Base-by-base conservation (phyloP, 2,329 filamentous ascomycete genomes). In the Arthrobotrys pseudoclavata region DNA sequence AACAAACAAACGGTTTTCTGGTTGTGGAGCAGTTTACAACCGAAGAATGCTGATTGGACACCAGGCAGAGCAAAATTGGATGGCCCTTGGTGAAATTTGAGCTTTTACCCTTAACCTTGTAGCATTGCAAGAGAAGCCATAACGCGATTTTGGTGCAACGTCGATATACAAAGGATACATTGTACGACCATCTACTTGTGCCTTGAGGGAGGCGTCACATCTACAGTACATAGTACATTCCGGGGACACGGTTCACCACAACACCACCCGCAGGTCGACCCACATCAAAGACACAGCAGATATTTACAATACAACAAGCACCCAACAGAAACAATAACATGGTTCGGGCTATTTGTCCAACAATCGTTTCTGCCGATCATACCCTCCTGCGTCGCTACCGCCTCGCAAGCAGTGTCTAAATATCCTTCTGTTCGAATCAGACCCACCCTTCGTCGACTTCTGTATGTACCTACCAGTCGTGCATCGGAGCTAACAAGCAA, bases 331-430 rank as follows among this genome's bases (percentile, higher is more conserved):
- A 31, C 50, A 70, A 76, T 40, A 76, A 76, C 72, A 66, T 76
- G 72, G 72, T 70, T 76, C 72, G 66, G 72, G 48, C 37, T 66
- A 50, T 62, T 76, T 76, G 72, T 76, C 72, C 34, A 70, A 76
- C 72, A 67, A 9, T 63, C 50, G 66, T 52, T 60, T 61, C 66
- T 50, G 72, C 31, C 72, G 50, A 76, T 76, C 70, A 57, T 31
- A 52, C 18, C 42, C 60, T 76, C 64, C 71, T 76, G 71, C 57
- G 64, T 68, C 31, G 26, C 13, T 75, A 61, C 53, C 53, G 70
- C 70, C 70, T 75, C 64, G 57, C 69, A 66, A 52, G 60, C 53
- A 9, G n/a, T 60, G 31, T 42, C 18, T 34, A 34, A 12, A 60
- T 42, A 42, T 37, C 52, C n/a, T 57, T 57, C 55, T 40, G 6